These are phyloP conservation scores for Papilionanthe hybrid DNA, from an alignment of 116 monocot genomes.

Conservation along the genomic window DNA sequence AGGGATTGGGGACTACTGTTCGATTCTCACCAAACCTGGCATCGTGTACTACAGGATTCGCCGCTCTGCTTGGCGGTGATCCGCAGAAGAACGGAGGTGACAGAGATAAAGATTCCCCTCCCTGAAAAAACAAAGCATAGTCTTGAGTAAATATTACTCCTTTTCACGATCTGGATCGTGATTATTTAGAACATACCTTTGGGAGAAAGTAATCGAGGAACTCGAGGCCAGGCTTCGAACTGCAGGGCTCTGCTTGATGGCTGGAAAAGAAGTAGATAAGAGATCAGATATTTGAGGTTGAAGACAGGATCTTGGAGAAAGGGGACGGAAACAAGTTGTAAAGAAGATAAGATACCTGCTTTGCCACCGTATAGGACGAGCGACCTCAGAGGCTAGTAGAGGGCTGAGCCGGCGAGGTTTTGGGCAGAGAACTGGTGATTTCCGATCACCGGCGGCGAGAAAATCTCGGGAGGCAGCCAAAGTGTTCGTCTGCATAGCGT, in stretches of 20 bases:
- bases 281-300: background rate
- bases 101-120: slow-evolving; percentile 11
- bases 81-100: slow-evolving; percentile 45
- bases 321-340: background rate
- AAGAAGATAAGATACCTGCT: slow-evolving; percentile 8
- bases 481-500: slow-evolving; percentile 32
- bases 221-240: slow-evolving; percentile 20
- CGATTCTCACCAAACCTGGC: slow-evolving; percentile 25
- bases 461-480: slow-evolving; percentile 27
- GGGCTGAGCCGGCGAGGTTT: slow-evolving; percentile 33
- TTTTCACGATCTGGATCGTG: background rate
- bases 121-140: slow-evolving; percentile 10
- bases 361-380: slow-evolving; percentile 15
- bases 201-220: slow-evolving; percentile 25
- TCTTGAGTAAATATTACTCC: background rate
- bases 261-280: slow-evolving; percentile 1
- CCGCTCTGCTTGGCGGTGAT: slow-evolving; percentile 33
- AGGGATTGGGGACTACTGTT: background rate
- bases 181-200: slow-evolving; percentile 14
- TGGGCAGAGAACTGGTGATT: slow-evolving; percentile 27
- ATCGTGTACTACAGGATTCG: slow-evolving; percentile 38
- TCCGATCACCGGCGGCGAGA: slow-evolving; percentile 3
- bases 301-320: background rate
- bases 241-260: slow-evolving; percentile 21
- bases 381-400: slow-evolving; percentile 11